phyloP scores from a whole-genome alignment of 345 rosid species.

The Hirschfeldia incana region DNA sequence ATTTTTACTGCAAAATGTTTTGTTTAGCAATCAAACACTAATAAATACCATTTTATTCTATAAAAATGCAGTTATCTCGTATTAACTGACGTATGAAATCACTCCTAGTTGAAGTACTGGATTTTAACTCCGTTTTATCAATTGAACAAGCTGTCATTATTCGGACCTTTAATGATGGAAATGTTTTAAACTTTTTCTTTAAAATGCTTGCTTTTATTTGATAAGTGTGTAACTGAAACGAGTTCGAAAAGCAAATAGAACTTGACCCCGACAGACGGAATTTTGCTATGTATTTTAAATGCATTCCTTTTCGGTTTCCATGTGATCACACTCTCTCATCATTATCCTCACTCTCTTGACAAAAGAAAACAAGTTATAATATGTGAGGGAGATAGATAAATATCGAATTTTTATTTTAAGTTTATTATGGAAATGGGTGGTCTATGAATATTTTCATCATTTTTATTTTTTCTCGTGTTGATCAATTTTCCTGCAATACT shows the following conservation, averaged over 20 bases:
- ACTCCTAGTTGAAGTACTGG: neutral
- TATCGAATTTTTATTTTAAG: neutral
- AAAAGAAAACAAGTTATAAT: neutral
- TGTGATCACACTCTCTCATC: conserved; percentile 18
- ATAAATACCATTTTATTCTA: neutral
- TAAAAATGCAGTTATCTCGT: neutral
- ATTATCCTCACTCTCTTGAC: neutral
- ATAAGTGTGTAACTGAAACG: neutral
- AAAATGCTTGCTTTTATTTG: neutral
- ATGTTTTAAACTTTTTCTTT: neutral
- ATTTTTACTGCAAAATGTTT: neutral
- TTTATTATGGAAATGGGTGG: no score
- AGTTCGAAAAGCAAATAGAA: neutral
- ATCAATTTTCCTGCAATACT: neutral
- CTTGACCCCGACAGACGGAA: neutral
- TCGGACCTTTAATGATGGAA: neutral
- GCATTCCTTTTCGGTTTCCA: conserved; percentile 4
- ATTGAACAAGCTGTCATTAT: neutral
- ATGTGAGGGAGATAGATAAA: neutral
- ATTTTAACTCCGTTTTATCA: neutral
- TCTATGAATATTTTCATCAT: no score
- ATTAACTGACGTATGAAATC: neutral
- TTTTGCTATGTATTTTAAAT: neutral
- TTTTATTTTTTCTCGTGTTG: no score
- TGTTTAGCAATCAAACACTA: neutral